Conservation (phyloP, 75 land plant genomes). For the Pseudotsuga menziesii region DNA sequence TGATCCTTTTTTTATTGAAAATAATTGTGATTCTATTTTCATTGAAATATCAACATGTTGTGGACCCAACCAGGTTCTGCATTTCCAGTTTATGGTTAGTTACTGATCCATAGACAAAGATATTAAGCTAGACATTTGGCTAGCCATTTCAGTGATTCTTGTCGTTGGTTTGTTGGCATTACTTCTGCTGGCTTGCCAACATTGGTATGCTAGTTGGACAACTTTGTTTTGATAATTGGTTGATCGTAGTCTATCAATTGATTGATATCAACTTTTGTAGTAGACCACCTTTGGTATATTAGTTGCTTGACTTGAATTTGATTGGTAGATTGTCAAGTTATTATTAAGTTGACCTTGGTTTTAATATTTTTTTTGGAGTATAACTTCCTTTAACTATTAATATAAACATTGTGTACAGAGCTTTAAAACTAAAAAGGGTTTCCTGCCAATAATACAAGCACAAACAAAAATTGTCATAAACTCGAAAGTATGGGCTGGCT, state of each 20-base stretch:
- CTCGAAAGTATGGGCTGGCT: too few relatives aligned
- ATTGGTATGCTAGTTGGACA: too few relatives aligned
- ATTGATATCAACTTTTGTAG: not conserved
- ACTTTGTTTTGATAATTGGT: not conserved
- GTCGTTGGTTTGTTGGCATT: not conserved
- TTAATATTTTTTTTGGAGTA: too few relatives aligned
- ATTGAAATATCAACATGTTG: not conserved
- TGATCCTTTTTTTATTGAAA: not conserved
- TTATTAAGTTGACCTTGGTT: not conserved
- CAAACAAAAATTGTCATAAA: too few relatives aligned
- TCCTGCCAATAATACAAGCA: too few relatives aligned
- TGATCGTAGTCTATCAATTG: not conserved
- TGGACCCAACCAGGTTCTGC: not conserved
- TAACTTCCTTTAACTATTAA: too few relatives aligned
- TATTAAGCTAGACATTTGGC: not conserved
- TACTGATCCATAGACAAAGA: not conserved
- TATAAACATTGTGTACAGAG: too few relatives aligned
- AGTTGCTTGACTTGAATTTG: not conserved
- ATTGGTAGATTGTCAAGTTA: not conserved
- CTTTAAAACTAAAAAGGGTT: too few relatives aligned
- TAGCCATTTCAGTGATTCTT: not conserved
- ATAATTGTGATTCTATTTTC: not conserved
- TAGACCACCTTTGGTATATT: not conserved
- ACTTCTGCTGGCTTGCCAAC: not conserved
- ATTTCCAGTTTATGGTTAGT: not conserved